Base-by-base conservation (phyloP, 805 yeast species). In the Myxozyma mucilagina region DNA sequence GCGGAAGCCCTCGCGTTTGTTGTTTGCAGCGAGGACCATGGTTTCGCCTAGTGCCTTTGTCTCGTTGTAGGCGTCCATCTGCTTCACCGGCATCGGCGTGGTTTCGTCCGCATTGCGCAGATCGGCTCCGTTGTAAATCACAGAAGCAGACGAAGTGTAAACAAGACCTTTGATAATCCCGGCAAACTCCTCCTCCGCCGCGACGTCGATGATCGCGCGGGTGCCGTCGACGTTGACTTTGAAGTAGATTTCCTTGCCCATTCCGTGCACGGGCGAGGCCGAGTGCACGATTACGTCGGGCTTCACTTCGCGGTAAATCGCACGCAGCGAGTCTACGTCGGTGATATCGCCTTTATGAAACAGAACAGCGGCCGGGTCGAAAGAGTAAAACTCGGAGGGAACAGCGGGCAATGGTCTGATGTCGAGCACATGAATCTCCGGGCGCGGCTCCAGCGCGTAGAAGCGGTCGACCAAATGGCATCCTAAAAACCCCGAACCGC, bases 61-160 rank as follows among this genome's bases (percentile, higher is more conserved):
- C 72, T 89, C 92, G 71, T 94, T 96, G 75, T 94, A 94, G 1
- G 96, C 96, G 73, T 94, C 99, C 97, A 94, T 91, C 65, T 96
- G 94, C 47, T 84, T 82, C 49, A 82, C 84, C 0, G 98, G 97
- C 66, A 89, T 90, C 20, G 98, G 98, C 89, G 92, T 88, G 14
- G 87, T 76, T 77, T 94, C 99, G 74, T 93, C 94, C 1, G 96
- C 99, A 71, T 96, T 94, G 69, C 82, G 83, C 56, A 94, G 80
- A 71, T 93, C 96, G 62, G 84, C 87, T n/a, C 99, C 99, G 72
- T 93, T 89, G 78, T 94, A 94, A 36, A 92, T 87, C 32, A 94
- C 99, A 67, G 99, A 97, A 0, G 99, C 98, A 1, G 97, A 90
- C 0, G 97, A 92, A 1, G 99, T 94, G 76, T 92, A 94, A 1